These are phyloP conservation scores for Puccinia coronata DNA, from an alignment of 1,284 basidiomycete species.

Conservation along the genomic window DNA sequence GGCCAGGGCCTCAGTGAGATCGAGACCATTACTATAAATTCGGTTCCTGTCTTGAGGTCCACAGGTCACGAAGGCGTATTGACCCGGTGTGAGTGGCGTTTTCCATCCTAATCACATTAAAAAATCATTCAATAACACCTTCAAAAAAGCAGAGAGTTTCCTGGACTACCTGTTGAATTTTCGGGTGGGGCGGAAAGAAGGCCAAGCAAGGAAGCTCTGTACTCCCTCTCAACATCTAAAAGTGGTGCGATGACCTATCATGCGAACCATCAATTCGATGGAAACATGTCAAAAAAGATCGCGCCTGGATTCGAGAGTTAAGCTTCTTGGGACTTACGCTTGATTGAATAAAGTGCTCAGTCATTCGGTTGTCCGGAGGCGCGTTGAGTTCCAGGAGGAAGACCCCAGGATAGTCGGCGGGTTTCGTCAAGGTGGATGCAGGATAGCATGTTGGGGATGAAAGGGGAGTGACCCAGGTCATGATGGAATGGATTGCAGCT, in stretches of 20 bases:
- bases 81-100: conserved; percentile 39
- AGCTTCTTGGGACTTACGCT: conserved; percentile 17
- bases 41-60: conserved; percentile 41
- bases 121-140: background rate
- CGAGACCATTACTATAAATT: conserved; percentile 51
- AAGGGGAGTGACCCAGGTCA: conserved; percentile 18
- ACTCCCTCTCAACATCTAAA: conserved; percentile 43
- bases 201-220: conserved; percentile 36
- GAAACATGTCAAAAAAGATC: background rate
- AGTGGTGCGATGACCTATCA: conserved; percentile 32
- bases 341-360: conserved; percentile 36
- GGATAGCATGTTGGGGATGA: conserved; percentile 42
- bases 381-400: conserved; percentile 51
- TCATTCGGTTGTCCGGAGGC: conserved; percentile 53
- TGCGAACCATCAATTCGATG: background rate
- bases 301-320: background rate
- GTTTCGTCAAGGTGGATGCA: conserved; percentile 35
- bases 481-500: background rate
- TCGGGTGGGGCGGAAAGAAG: background rate
- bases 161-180: conserved; percentile 3
- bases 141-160: background rate
- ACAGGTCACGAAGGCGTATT: conserved; percentile 51
- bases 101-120: conserved; percentile 34
- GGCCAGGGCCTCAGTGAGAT: conserved; percentile 38
- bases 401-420: conserved; percentile 45